phyloP scores from a whole-genome alignment of 805 yeast genomes.

The Spathaspora passalidarum region DNA sequence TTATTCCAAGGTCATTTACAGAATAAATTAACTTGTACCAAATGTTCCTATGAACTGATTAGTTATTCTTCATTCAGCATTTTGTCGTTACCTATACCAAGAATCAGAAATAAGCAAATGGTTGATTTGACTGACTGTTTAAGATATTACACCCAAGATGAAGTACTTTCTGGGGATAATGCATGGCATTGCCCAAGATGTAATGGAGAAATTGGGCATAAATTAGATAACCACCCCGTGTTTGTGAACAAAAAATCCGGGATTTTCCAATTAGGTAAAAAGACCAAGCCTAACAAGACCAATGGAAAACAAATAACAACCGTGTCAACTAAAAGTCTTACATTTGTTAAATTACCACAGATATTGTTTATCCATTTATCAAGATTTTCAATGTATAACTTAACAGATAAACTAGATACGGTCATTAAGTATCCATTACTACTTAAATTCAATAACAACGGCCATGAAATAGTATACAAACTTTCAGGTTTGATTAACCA shows the following conservation, averaged over 20 bases:
- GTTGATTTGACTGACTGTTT: constrained; percentile 62
- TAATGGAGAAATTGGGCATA: constrained; percentile 12
- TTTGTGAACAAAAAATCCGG: constrained; percentile 34
- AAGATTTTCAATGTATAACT: constrained; percentile 44
- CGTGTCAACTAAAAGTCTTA: constrained; percentile 21
- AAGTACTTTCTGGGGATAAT: constrained; percentile 66
- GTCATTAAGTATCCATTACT: constrained; percentile 54
- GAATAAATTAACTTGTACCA: constrained; percentile 57
- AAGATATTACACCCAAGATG: constrained; percentile 58
- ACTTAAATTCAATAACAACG: constrained; percentile 41
- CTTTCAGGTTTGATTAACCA: constrained; percentile 68
- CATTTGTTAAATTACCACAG: constrained; percentile 34
- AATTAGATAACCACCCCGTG: constrained; percentile 34
- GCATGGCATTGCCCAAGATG: constrained; percentile 87
- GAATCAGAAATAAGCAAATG: constrained; percentile 17
- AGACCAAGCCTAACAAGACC: constrained; percentile 31
- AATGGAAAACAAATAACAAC: constrained; percentile 12
- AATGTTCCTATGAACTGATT: constrained; percentile 59
- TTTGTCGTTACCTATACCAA: constrained; percentile 60
- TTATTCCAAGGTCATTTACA: constrained; percentile 74
- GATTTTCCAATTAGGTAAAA: constrained; percentile 31
- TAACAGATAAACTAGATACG: constrained; percentile 51
- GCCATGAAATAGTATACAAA: constrained; percentile 43
- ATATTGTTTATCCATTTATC: constrained; percentile 40
- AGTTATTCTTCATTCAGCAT: constrained; percentile 63